These are phyloP conservation scores for Dipteronia dyeriana DNA, from an alignment of 345 rosid species.

Conservation along the genomic window DNA sequence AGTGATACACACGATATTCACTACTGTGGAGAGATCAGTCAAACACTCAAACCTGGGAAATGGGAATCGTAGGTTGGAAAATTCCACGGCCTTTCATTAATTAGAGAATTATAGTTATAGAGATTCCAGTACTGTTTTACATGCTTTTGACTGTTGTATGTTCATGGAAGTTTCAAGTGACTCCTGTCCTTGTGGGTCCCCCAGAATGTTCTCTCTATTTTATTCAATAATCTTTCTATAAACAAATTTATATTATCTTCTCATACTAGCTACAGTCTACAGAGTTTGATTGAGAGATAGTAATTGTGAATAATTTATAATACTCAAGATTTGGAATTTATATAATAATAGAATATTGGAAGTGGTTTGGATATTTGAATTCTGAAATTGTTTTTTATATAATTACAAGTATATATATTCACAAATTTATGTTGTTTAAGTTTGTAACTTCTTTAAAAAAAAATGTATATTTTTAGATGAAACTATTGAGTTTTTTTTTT, in stretches of 20 bases:
- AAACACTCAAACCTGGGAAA: slow-evolving; percentile 27
- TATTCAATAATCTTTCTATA: neutral
- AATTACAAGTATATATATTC: no score
- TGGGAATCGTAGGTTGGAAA: slow-evolving; percentile 10
- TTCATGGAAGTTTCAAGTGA: slow-evolving; percentile 23
- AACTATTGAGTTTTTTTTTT: no score
- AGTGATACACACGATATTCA: neutral
- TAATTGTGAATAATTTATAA: neutral
- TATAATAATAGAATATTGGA: neutral
- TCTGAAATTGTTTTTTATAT: no score
- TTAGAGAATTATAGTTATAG: neutral
- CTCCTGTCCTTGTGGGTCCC: slow-evolving; percentile 28
- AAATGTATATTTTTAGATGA: no score
- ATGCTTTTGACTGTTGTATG: slow-evolving; percentile 20
- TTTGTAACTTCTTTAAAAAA: no score
- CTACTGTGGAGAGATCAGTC: slow-evolving; percentile 13
- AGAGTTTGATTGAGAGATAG: neutral
- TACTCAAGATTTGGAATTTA: neutral
- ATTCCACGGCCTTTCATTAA: slow-evolving; percentile 1
- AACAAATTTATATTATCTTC: slow-evolving; percentile 3
- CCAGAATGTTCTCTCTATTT: slow-evolving; percentile 29
- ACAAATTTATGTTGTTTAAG: no score
- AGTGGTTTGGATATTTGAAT: no score
- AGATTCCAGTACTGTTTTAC: slow-evolving; percentile 2
- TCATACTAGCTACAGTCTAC: neutral